Evolutionary conservation across 2,329 filamentous ascomycete genomes (phyloP).

Genomic region (Septoria petroselini): DNA sequence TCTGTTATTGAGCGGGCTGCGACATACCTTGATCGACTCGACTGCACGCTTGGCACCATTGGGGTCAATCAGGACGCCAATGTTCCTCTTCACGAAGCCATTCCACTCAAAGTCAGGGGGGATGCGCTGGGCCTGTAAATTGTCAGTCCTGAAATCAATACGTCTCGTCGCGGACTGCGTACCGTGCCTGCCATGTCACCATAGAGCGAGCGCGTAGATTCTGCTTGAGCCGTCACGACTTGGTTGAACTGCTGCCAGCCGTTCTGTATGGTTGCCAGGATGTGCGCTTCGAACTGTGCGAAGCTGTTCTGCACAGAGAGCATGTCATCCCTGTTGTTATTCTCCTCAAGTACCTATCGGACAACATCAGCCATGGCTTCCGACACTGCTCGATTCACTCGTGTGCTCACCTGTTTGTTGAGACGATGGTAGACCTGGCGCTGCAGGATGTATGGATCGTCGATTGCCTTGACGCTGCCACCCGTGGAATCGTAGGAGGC

Average conservation of each 20-base stretch:
- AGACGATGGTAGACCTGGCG: conserved; percentile 79
- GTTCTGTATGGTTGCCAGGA: conserved; percentile 77
- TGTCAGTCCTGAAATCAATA: not conserved
- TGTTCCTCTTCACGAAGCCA: conserved; percentile 71
- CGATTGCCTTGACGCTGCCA: conserved; percentile 64
- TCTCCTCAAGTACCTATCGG: conserved; percentile 71
- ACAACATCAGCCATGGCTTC: not conserved
- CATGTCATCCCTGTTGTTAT: conserved; percentile 90
- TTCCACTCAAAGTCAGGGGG: conserved; percentile 89
- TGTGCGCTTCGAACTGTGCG: conserved; percentile 78
- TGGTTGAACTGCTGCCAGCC: conserved; percentile 80
- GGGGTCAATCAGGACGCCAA: conserved; percentile 72
- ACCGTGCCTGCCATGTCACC: conserved; percentile 71
- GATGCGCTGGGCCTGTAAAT: conserved; percentile 61
- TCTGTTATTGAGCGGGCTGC: too few relatives aligned
- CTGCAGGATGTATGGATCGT: conserved; percentile 86
- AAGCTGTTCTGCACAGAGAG: conserved; percentile 90
- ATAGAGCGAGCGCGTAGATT: conserved; percentile 77
- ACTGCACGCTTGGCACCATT: conserved; percentile 70
- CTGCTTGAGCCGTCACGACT: conserved; percentile 73
- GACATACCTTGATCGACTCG: conserved; percentile 55
- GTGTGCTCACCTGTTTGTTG: conserved; percentile 63
- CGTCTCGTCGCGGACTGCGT: not conserved
- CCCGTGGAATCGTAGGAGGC: conserved; percentile 74
- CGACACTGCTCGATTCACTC: not conserved